A percentile compares a stretch with the other conserved stretches of the same genome.
Evolutionary conservation across 805 yeast species (phyloP).

Genomic region (Metschnikowia dekortorum): DNA sequence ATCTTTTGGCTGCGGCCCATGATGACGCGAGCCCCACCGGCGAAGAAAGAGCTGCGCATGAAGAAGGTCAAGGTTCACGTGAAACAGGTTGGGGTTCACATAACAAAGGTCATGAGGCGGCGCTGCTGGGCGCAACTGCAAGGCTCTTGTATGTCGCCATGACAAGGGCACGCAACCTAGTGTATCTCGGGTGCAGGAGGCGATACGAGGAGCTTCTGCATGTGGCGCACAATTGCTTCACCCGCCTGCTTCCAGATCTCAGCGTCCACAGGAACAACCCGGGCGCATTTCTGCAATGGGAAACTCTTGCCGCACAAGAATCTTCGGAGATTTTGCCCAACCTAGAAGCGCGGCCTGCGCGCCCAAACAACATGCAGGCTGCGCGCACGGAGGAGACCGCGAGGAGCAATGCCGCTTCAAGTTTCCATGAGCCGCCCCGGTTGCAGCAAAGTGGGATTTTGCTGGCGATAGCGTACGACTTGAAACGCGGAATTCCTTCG

Average conservation of each 20-base stretch:
- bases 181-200: slow-evolving; percentile 29
- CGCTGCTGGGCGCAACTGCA: slow-evolving; percentile 2
- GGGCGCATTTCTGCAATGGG: not conserved
- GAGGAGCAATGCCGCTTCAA: not conserved
- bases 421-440: not conserved
- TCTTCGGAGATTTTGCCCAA: not conserved
- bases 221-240: slow-evolving; percentile 1
- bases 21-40: not conserved
- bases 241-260: slow-evolving; percentile 6
- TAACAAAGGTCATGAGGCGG: not conserved
- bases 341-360: not conserved
- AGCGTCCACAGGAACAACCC: not conserved
- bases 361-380: not conserved
- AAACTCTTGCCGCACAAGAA: not conserved
- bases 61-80: too few species aligned
- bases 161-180: slow-evolving; percentile 54
- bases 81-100: not conserved
- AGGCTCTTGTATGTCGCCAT: slow-evolving; percentile 58
- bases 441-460: not conserved
- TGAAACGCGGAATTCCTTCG: slow-evolving; percentile 5
- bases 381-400: not conserved
- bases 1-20: not conserved
- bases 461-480: not conserved
- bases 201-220: slow-evolving; percentile 4
- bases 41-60: too few species aligned